Conservation (phyloP, 1,139 yeast genomes). For the Saccharomyces uvarum region DNA sequence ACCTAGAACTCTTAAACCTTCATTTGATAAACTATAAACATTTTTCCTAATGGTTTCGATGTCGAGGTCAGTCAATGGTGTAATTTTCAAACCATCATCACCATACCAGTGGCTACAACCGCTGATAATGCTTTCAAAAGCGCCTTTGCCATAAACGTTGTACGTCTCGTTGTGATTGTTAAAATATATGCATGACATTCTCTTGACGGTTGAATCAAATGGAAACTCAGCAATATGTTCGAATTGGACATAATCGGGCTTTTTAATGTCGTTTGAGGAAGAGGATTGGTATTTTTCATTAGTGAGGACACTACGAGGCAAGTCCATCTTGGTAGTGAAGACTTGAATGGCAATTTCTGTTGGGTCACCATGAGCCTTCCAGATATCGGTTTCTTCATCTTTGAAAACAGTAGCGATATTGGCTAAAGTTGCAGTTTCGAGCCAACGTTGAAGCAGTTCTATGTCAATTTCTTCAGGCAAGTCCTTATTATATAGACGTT, state of each 20-base stretch:
- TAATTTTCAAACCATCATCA: slow-evolving; percentile 34
- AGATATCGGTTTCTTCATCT: slow-evolving; percentile 44
- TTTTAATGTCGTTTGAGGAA: slow-evolving; percentile 1
- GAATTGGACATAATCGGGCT: slow-evolving; percentile 9
- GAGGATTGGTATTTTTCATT: slow-evolving; percentile 36
- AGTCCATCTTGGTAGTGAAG: slow-evolving; percentile 35
- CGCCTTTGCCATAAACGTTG: slow-evolving; percentile 77
- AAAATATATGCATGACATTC: slow-evolving; percentile 67
- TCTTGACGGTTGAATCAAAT: slow-evolving; percentile 77
- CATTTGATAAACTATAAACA: slow-evolving; percentile 62
- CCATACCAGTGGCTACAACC: slow-evolving; percentile 58
- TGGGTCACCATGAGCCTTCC: slow-evolving; percentile 80
- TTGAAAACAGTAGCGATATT: slow-evolving; percentile 68
- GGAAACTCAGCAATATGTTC: slow-evolving; percentile 62
- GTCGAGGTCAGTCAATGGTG: slow-evolving; percentile 46
- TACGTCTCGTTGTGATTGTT: slow-evolving; percentile 49
- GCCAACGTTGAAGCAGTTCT: slow-evolving; percentile 43
- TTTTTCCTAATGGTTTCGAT: slow-evolving; percentile 43
- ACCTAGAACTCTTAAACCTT: slow-evolving; percentile 83
- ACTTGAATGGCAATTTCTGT: slow-evolving; percentile 90
- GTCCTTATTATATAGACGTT: slow-evolving; percentile 36
- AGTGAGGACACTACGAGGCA: slow-evolving; percentile 61
- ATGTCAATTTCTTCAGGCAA: slow-evolving; percentile 33
- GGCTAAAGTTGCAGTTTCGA: slow-evolving; percentile 74
- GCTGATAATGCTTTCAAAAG: slow-evolving; percentile 64